Evolutionary conservation across 371 early-diverging fungal species (phyloP).

Genomic region (Mucor racemosus): DNA sequence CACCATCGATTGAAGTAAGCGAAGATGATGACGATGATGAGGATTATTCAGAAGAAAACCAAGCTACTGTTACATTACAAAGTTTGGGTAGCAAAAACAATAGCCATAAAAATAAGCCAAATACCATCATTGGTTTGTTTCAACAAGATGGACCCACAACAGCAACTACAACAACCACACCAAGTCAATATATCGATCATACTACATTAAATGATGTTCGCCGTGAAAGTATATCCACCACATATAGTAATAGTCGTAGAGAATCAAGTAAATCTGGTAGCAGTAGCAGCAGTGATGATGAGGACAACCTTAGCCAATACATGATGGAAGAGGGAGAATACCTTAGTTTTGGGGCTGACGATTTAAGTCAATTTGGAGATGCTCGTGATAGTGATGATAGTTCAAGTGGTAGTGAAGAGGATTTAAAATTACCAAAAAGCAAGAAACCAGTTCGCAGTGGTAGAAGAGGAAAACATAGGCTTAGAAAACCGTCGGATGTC

Average conservation of each 20-base stretch:
- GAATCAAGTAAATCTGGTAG: background rate
- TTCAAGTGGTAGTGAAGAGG: constrained; percentile 10
- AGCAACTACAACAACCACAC: background rate
- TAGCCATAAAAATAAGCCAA: constrained; percentile 3
- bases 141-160: background rate
- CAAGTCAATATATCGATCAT: constrained; percentile 1
- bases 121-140: constrained; percentile 15
- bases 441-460: background rate
- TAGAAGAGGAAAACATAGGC: constrained; percentile 6
- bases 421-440: background rate
- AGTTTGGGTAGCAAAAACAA: background rate
- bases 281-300: background rate
- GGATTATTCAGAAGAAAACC: constrained; percentile 36
- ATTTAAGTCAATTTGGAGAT: constrained; percentile 2
- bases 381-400: background rate
- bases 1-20: background rate
- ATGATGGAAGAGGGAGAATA: background rate
- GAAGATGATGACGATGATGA: background rate
- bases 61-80: constrained; percentile 35
- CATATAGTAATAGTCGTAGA: constrained; percentile 1
- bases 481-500: constrained; percentile 12
- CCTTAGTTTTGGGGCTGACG: constrained; percentile 8
- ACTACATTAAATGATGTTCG: constrained; percentile 2
- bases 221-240: constrained; percentile 9
- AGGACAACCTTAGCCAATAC: background rate